Evolutionary conservation across 805 yeast species (phyloP), one percentile per base, ranked within the genome.

Genomic region (Cyberlindnera veronae): DNA sequence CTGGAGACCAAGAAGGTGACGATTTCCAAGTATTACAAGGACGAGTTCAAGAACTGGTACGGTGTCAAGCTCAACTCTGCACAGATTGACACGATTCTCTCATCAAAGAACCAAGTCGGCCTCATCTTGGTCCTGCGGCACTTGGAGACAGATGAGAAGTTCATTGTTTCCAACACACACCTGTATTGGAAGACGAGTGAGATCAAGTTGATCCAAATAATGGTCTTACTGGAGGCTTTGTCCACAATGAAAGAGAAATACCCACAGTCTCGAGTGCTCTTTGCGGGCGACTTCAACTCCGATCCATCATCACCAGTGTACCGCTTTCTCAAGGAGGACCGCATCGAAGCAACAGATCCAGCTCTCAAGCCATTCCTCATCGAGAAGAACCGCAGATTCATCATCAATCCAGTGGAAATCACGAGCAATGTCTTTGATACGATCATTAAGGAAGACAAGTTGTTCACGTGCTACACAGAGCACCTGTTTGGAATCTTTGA

Each of bases 211-310:
- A 51, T 76, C 31, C 84, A 79, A 50, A 65, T 77, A 13, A 68
- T 72, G 57, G 58, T 75, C 8, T 55, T 76, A 5, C 61, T 72
- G 48, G 54, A 58, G 21, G 46, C 62, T 4, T 29, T 69, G 1
- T 42, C 60, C 47, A 45, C 65, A 45, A 50, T 60, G 41, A 39
- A 54, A 53, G 4, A 48, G 50, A 42, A 57, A 45, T 34, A 60
- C 51, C 47, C 63, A 41, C 27, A 47, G 41, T 32, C 54, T 37
- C 67, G 65, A 34, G 58, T 75, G 0, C 48, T 78, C 9, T 66
- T 77, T 60, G 66, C 73, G 13, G 84, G 84, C 1, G 84, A 79
- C 54, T 67, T 76, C 45, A 79, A 79, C 50, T 75, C 82, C 1
- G 61, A 63, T 6, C 73, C 76, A 10, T 56, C 63, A 15, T 75